Conservation (phyloP, 2,329 filamentous ascomycete genomes). For the Lachnellula suecica region DNA sequence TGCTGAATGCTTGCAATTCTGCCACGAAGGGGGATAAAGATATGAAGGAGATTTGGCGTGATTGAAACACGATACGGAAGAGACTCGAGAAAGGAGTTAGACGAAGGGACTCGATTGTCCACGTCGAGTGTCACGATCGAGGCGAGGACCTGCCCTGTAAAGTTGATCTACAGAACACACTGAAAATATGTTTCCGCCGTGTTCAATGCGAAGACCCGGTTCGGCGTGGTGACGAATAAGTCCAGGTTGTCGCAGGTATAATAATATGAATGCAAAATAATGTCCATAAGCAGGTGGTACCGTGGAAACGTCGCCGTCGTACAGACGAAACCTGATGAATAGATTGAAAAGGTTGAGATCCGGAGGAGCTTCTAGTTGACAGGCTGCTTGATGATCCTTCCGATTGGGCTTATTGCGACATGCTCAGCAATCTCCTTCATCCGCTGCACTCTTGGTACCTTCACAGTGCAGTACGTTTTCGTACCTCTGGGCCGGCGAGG, state of each 20-base stretch:
- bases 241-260: slow-evolving; percentile 12
- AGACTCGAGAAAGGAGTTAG: slow-evolving; percentile 5
- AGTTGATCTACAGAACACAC: slow-evolving; percentile 22
- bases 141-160: slow-evolving; percentile 20
- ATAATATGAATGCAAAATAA: neutral
- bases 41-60: slow-evolving; percentile 3
- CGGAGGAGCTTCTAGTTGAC: neutral
- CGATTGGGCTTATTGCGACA: neutral
- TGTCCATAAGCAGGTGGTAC: neutral
- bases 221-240: slow-evolving; percentile 6
- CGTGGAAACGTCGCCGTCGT: neutral
- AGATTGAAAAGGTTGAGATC: neutral
- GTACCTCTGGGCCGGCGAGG: neutral
- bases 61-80: slow-evolving; percentile 18
- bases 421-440: neutral
- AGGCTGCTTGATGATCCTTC: slow-evolving; percentile 12
- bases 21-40: slow-evolving; percentile 9
- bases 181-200: slow-evolving; percentile 18
- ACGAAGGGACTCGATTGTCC: slow-evolving; percentile 9
- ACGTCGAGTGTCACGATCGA: slow-evolving; percentile 4
- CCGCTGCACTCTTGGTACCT: neutral
- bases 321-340: neutral
- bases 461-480: neutral
- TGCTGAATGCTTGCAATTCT: slow-evolving; percentile 15
- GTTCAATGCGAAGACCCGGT: slow-evolving; percentile 12